Evolutionary conservation across 768 basidiomycete species (phyloP).

Genomic region (Kwoniella europaea): DNA sequence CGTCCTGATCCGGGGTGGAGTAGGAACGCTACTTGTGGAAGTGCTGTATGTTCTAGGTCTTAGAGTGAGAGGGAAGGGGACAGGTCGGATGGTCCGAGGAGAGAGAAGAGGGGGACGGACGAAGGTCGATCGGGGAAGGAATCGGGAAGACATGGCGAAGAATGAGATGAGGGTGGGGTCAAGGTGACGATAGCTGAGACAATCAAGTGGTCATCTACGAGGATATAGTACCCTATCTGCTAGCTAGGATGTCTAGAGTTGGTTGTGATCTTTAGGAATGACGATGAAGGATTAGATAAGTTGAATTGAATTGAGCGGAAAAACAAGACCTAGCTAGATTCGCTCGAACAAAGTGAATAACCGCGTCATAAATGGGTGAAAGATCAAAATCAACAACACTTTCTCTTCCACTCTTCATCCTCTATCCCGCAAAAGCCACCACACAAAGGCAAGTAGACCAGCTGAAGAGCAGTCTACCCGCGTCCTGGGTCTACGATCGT

Average conservation of each 20-base stretch:
- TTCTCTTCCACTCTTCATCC: not conserved
- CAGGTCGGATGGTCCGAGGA: conserved; percentile 1
- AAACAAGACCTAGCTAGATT: not conserved
- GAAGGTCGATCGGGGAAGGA: conserved; percentile 6
- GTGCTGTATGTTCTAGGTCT: conserved; percentile 16
- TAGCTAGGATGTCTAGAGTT: too few relatives aligned
- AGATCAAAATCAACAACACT: not conserved
- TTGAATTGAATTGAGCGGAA: not conserved
- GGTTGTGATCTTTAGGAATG: too few relatives aligned
- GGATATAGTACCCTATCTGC: too few relatives aligned
- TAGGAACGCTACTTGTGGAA: not conserved
- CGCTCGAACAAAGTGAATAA: not conserved
- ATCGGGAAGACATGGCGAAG: conserved; percentile 4
- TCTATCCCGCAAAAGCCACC: not conserved
- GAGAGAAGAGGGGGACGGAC: not conserved
- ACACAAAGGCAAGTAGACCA: too few relatives aligned
- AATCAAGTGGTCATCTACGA: too few relatives aligned
- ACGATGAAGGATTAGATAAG: not conserved
- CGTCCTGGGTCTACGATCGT: not conserved
- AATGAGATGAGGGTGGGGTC: not conserved
- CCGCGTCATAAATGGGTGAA: not conserved
- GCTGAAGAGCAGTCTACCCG: not conserved
- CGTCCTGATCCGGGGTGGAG: conserved; percentile 4
- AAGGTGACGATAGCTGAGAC: not conserved
- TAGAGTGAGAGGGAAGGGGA: not conserved